Evolutionary conservation across 2,329 filamentous ascomycete species (phyloP).

Genomic region (Nothopassalora personata): DNA sequence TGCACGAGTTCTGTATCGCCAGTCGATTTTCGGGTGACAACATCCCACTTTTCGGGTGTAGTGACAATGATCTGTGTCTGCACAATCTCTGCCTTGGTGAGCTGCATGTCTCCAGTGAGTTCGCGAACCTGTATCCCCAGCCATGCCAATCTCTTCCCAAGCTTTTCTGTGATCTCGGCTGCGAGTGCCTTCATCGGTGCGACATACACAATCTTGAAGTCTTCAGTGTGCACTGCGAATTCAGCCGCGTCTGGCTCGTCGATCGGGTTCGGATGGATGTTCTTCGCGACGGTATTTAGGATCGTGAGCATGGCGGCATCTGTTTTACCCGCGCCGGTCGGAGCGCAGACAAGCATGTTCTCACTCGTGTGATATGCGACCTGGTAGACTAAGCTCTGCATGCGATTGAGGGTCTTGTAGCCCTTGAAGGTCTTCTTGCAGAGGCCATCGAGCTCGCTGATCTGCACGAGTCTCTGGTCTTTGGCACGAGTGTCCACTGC

Average conservation of each 20-base stretch:
- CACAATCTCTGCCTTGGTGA: conserved; percentile 93
- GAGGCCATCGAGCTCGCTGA: conserved; percentile 79
- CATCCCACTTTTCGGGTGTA: conserved; percentile 98
- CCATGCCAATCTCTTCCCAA: conserved; percentile 88
- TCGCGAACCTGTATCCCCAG: conserved; percentile 87
- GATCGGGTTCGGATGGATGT: conserved; percentile 71
- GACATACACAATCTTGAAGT: conserved; percentile 98
- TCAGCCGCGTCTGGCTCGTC: conserved; percentile 68
- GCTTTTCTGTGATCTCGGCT: conserved; percentile 90
- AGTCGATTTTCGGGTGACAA: conserved; percentile 92
- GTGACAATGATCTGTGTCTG: conserved; percentile 98
- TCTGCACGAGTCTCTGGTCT: conserved; percentile 70
- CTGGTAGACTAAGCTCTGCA: conserved; percentile 95
- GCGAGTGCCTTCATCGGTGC: conserved; percentile 98
- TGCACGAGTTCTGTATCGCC: conserved; percentile 97
- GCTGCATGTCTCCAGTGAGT: conserved; percentile 96
- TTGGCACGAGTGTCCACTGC: conserved; percentile 68
- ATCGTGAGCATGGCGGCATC: conserved; percentile 97
- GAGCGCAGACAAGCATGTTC: conserved; percentile 98
- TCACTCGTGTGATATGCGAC: conserved; percentile 94
- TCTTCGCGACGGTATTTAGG: conserved; percentile 81
- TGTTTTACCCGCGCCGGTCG: conserved; percentile 92
- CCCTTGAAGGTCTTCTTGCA: conserved; percentile 89
- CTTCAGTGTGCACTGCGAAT: conserved; percentile 74
- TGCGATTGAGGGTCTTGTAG: conserved; percentile 89